Evolutionary conservation across 192 early-diverging fungal genomes (phyloP).

Genomic region (Podila epicladia): DNA sequence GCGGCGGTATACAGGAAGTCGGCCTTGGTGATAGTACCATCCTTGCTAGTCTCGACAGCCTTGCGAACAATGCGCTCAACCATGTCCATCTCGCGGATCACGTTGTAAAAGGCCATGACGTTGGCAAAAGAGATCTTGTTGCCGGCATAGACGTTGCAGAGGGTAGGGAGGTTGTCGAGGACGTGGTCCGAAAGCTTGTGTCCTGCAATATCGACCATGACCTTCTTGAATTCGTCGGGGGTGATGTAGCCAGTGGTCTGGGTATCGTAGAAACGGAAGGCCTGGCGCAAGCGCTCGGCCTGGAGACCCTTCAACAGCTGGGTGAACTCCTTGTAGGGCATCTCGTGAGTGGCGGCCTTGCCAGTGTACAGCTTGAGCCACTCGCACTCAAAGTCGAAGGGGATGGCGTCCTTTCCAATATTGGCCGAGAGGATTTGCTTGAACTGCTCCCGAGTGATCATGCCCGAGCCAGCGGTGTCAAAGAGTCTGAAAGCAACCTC

Average conservation of each 20-base stretch:
- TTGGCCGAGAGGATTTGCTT: slow-evolving; percentile 66
- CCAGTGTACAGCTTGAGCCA: slow-evolving; percentile 77
- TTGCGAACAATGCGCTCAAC: slow-evolving; percentile 68
- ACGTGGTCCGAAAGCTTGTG: slow-evolving; percentile 74
- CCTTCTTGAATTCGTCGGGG: slow-evolving; percentile 65
- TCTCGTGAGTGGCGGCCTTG: slow-evolving; percentile 61
- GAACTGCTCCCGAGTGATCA: slow-evolving; percentile 75
- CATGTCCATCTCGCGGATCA: slow-evolving; percentile 73
- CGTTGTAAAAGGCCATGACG: slow-evolving; percentile 70
- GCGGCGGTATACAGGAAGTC: slow-evolving; percentile 71
- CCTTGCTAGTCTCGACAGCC: slow-evolving; percentile 57
- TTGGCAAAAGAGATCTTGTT: slow-evolving; percentile 72
- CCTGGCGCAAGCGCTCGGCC: slow-evolving; percentile 73
- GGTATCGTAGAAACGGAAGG: slow-evolving; percentile 76
- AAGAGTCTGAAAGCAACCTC: slow-evolving; percentile 77
- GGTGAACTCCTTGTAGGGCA: slow-evolving; percentile 75
- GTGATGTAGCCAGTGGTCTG: slow-evolving; percentile 69
- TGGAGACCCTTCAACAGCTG: slow-evolving; percentile 77
- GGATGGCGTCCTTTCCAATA: slow-evolving; percentile 63
- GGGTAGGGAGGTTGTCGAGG: slow-evolving; percentile 68
- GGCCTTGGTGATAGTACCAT: slow-evolving; percentile 66
- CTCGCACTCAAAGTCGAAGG: slow-evolving; percentile 77
- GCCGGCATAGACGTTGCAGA: slow-evolving; percentile 67
- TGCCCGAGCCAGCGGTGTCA: slow-evolving; percentile 66
- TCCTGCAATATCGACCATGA: slow-evolving; percentile 69